Base-by-base conservation (phyloP, 1,284 basidiomycete genomes). In the Abortiporus biennis region DNA sequence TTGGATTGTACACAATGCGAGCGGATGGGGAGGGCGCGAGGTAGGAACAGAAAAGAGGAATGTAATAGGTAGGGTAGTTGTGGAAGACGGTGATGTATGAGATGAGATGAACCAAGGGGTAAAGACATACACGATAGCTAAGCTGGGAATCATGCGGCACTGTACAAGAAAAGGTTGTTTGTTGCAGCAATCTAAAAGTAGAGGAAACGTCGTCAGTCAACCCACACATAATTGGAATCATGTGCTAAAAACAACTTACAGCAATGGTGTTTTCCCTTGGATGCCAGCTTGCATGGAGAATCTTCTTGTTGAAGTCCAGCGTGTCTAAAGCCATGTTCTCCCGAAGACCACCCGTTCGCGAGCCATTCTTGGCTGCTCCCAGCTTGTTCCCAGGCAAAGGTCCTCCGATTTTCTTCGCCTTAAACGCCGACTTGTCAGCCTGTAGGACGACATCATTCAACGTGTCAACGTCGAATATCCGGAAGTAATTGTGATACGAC, bases 401-500 rank as follows among this genome's bases (percentile, higher is more conserved):
- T 1, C 85, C 87, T 13, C 86, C 91, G 47, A 95, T 90, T 74
- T 98, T 97, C 83, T 98, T 99, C 38, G 92, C 92, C 68, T 99
- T 99, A 76, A 99, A 99, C 4, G 95, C 95, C 12, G 92, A 95
- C 69, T 99, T 99, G 72, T 99, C 96, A 4, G 96, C 96, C 67
- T 99, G 96, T 44, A 99, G 67, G 12, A 98, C 92, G 27, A 96
- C 83, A 58, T 98, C 95, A 49, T 85, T 87, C 54, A 85, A 69
- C 32, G 86, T 85, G 49, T 97, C 92, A 50, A 86, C 82, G 64
- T 99, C 95, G 67, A 94, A 98, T 77, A 99, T 94, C 66, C 95
- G 92, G 86, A 99, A 96, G 71, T 97, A 98, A 68, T 99, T 99
- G 74, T 98, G 94, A 70, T 99, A 99, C 37, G 94, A 97, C 38